A percentile compares a stretch with the other conserved stretches of the same genome.
Conservation (phyloP, 202 grass and related monocot species). For the Schoenoplectus triqueter region DNA sequence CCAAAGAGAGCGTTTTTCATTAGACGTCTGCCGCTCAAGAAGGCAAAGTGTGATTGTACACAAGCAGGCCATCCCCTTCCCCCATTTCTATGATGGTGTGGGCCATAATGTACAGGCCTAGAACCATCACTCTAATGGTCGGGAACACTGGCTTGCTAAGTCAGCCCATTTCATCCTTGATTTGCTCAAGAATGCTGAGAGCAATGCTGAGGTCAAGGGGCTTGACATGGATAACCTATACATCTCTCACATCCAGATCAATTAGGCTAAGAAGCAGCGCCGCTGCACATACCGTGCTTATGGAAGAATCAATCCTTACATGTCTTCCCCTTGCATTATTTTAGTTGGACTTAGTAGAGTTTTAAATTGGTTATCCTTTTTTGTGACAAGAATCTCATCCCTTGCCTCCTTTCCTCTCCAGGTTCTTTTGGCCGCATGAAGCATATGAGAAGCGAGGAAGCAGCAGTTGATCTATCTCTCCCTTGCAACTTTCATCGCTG, state of each 20-base stretch:
- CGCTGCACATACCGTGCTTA: slow-evolving; percentile 79
- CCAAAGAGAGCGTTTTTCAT: slow-evolving; percentile 61
- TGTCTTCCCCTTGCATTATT: no score
- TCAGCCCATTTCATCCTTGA: slow-evolving; percentile 70
- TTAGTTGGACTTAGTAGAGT: no score
- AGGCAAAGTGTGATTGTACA: slow-evolving; percentile 77
- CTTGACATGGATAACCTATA: slow-evolving; percentile 76
- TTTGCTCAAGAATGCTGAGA: slow-evolving; percentile 81
- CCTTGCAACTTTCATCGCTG: no score
- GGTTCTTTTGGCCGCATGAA: no score
- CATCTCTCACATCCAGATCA: slow-evolving; percentile 85
- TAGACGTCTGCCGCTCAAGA: slow-evolving; percentile 49
- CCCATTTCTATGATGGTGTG: slow-evolving; percentile 63
- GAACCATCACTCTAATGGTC: slow-evolving; percentile 59
- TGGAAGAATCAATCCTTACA: slow-evolving; percentile 75
- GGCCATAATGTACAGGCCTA: slow-evolving; percentile 71
- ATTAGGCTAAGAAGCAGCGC: slow-evolving; percentile 81
- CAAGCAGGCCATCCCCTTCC: slow-evolving; percentile 82
- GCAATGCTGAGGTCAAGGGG: slow-evolving; percentile 85
- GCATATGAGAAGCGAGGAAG: no score
- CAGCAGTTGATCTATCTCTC: no score
- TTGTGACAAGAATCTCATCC: no score
- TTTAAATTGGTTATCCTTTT: no score
- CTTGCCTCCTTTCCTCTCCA: no score
- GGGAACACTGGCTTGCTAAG: slow-evolving; percentile 70